Conservation (phyloP, 2,329 filamentous ascomycete genomes). For the Thielaviopsis ethacetica region DNA sequence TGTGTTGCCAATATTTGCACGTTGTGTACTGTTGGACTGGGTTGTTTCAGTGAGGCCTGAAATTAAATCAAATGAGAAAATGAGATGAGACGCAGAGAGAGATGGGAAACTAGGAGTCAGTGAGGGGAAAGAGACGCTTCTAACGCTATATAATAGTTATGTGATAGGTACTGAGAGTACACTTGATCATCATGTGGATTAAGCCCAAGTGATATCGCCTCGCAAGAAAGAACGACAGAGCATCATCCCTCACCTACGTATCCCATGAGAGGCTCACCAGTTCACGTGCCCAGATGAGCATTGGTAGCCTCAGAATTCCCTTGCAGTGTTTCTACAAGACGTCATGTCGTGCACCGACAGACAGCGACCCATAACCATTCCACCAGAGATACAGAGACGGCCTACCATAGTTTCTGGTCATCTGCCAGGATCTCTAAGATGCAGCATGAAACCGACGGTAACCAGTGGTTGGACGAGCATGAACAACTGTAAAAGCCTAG, state of each 20-base stretch:
- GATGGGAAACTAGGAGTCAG: background rate
- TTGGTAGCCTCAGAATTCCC: too few species aligned
- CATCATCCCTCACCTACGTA: too few species aligned
- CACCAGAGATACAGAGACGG: background rate
- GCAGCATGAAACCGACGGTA: background rate
- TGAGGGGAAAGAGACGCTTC: background rate
- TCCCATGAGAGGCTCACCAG: too few species aligned
- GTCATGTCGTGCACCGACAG: too few species aligned
- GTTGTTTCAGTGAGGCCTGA: background rate
- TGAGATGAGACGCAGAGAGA: background rate
- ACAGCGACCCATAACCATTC: background rate
- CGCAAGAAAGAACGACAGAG: too few species aligned
- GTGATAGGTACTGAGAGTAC: background rate
- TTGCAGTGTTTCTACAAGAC: too few species aligned
- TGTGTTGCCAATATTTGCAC: slow-evolving; percentile 10
- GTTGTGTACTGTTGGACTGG: slow-evolving; percentile 2
- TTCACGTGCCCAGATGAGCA: too few species aligned
- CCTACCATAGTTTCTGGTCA: background rate
- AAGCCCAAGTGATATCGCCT: too few species aligned
- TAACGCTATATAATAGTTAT: background rate
- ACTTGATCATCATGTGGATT: too few species aligned
- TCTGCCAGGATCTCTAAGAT: background rate
- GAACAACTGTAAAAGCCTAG: background rate
- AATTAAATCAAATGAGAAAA: background rate
- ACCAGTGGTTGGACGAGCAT: background rate